Conservation (phyloP, 768 basidiomycete species). For the Russula lepida region DNA sequence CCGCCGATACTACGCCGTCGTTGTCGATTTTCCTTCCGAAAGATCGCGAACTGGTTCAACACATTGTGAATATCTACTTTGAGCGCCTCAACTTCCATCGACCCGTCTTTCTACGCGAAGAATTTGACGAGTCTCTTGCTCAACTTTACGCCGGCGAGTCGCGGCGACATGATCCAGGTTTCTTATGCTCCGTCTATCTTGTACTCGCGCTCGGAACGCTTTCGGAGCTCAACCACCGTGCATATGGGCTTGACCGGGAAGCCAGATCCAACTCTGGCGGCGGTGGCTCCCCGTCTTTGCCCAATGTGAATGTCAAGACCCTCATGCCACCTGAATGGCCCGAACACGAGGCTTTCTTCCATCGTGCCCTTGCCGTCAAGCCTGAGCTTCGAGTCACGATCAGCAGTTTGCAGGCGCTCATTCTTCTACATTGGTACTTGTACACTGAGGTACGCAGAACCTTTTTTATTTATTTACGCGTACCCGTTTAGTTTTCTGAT, state of each 20-base stretch:
- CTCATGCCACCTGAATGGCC: slow-evolving; percentile 68
- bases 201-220: slow-evolving; percentile 75
- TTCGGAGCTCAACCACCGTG: slow-evolving; percentile 71
- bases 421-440: slow-evolving; percentile 81
- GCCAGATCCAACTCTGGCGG: slow-evolving; percentile 30
- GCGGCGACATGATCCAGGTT: slow-evolving; percentile 62
- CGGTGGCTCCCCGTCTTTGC: slow-evolving; percentile 27
- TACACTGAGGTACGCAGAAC: slow-evolving; percentile 63
- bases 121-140: slow-evolving; percentile 57
- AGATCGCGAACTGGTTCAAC: slow-evolving; percentile 56
- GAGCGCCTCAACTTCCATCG: slow-evolving; percentile 69
- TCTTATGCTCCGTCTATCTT: slow-evolving; percentile 68
- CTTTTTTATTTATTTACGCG: neutral
- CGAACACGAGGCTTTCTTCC: slow-evolving; percentile 77
- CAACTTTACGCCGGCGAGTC: slow-evolving; percentile 54
- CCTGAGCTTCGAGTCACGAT: slow-evolving; percentile 78
- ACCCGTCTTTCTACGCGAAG: slow-evolving; percentile 61
- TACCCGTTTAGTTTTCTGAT: slow-evolving; percentile 7
- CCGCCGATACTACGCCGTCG: slow-evolving; percentile 28
- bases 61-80: slow-evolving; percentile 67
- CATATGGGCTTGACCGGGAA: slow-evolving; percentile 43
- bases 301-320: slow-evolving; percentile 39
- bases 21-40: slow-evolving; percentile 67
- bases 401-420: slow-evolving; percentile 74
- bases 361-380: slow-evolving; percentile 67